Evolutionary conservation across 176 grass and related monocot genomes (phyloP), one percentile per base, ranked within the genome.

Genomic region (Alloteropsis semialata): DNA sequence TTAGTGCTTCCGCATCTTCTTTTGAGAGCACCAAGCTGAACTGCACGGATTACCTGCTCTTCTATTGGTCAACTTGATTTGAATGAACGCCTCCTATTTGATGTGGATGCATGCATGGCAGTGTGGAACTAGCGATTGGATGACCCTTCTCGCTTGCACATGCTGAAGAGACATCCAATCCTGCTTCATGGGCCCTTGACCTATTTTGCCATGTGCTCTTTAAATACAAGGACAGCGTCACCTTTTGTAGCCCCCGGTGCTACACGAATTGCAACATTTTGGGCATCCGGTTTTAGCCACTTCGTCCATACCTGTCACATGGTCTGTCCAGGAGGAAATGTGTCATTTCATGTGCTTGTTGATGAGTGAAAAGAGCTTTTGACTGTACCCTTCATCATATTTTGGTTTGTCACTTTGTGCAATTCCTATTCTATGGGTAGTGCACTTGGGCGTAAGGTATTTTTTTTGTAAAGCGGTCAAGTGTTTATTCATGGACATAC

Each of bases 401-500:
- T 60, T 64, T 77, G 27, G 24, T 65, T 53, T 69, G 30, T 43
- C 69, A 22, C 50, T 36, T 22, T 19, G 6, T 83, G 10, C 19
- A 48, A 81, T 19, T 44, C 65, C 46, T 69, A 43, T 41, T 67
- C 21, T 24, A 38, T 66, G 7, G 7, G 38, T 49, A 54, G 6
- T 49, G 5, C 74, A 45, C 32, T 36, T 28, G 53, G 59, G 28
- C n/a, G 5, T 61, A 58, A 57, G 22, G 65, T 69, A 8, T 54
- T 14, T 81, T 59, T 59, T 78, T 2, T 76, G 2, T 84, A 49
- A 28, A 54, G 19, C 36, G 27, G 29, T 80, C 22, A 36, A 41
- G 18, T 57, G 62, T 55, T 66, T 89, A 92, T 90, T 90, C 79
- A 93, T 90, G 82, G 28, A 82, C 71, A 72, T 87, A 77, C 82